Conservation (phyloP, 345 rosid genomes). For the Citrus inodora region DNA sequence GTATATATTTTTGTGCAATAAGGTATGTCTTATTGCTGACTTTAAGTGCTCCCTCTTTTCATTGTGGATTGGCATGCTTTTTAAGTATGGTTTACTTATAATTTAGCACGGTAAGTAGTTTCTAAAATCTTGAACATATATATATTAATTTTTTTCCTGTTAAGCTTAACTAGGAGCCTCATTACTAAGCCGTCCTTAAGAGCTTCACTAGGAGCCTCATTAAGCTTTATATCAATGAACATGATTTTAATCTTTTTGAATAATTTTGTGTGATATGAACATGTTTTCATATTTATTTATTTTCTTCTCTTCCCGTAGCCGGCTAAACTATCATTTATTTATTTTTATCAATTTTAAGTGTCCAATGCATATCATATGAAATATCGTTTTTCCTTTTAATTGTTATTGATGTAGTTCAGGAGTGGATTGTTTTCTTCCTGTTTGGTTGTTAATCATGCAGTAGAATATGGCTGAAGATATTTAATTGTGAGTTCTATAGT, state of each 20-base stretch:
- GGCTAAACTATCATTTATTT: not conserved
- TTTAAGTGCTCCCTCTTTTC: not conserved
- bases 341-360: not conserved
- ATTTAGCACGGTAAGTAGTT: not conserved
- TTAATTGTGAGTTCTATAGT: not conserved
- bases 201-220: not conserved
- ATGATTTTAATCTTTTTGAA: not conserved
- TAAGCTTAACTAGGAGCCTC: not conserved
- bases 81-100: not conserved
- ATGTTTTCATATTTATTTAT: not conserved
- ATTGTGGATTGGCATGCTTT: not conserved
- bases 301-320: not conserved
- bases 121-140: not conserved
- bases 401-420: not conserved
- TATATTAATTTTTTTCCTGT: not conserved
- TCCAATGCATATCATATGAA: not conserved
- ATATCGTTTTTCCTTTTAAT: not conserved
- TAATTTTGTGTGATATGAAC: not conserved
- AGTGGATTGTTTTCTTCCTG: not conserved
- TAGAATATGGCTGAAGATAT: not conserved
- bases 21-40: not conserved
- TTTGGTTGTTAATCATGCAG: not conserved
- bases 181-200: not conserved
- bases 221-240: not conserved
- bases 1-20: constrained; percentile 34